These are phyloP conservation scores for Aureobasidium pullulans DNA, from an alignment of 2,329 filamentous ascomycete genomes.

Conservation along the genomic window DNA sequence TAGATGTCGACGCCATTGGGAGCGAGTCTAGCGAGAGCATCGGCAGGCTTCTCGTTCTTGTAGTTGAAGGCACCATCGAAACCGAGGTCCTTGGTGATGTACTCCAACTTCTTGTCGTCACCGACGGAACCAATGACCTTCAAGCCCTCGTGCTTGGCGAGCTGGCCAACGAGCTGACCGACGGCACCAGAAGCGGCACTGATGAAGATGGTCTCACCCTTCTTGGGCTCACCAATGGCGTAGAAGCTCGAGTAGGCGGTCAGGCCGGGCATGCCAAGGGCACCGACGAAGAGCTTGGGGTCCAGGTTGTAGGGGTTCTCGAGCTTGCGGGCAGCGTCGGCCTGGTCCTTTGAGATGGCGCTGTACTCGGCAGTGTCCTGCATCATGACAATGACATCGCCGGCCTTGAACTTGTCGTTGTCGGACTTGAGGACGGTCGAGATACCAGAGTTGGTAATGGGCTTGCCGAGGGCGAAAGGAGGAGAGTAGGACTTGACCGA, in stretches of 20 bases:
- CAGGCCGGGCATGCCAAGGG: constrained; percentile 70
- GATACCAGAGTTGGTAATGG: constrained; percentile 58
- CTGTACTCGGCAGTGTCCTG: constrained; percentile 52
- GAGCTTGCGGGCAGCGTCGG: constrained; percentile 46
- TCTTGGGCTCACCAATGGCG: constrained; percentile 66
- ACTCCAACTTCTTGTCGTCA: constrained; percentile 71
- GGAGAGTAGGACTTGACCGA: constrained; percentile 59
- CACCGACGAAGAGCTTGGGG: constrained; percentile 61
- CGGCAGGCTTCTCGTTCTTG: constrained; percentile 67
- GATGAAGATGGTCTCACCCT: constrained; percentile 76
- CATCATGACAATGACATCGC: constrained; percentile 54
- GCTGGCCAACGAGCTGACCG: constrained; percentile 73
- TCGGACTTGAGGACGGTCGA: constrained; percentile 65
- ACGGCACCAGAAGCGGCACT: constrained; percentile 74
- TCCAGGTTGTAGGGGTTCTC: constrained; percentile 64
- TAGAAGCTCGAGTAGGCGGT: constrained; percentile 70
- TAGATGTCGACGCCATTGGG: constrained; percentile 77
- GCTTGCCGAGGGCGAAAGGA: constrained; percentile 53
- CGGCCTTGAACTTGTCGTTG: constrained; percentile 53
- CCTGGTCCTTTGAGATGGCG: constrained; percentile 43
- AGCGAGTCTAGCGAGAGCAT: constrained; percentile 62
- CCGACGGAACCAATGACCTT: constrained; percentile 75
- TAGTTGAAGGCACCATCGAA: constrained; percentile 81
- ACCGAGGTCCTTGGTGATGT: constrained; percentile 59
- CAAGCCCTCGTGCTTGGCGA: constrained; percentile 74